Percentiles rank a stretch among this genome's conserved stretches.
Conservation (phyloP, 202 grass and related monocot species). For the Elaeis oleifera region DNA sequence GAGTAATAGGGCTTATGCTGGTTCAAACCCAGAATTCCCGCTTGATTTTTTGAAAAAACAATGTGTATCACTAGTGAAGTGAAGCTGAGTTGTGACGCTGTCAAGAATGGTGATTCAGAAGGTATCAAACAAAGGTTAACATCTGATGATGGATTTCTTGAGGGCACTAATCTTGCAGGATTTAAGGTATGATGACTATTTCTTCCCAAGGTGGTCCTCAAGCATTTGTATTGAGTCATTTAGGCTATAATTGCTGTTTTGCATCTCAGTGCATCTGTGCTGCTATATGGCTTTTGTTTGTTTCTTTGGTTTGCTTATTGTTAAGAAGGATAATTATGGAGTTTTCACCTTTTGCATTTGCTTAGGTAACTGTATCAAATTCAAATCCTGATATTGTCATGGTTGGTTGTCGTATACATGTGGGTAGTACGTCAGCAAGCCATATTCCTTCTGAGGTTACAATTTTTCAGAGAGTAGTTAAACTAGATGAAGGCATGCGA, state of each 20-base stretch:
- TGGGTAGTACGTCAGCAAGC: slow-evolving; percentile 76
- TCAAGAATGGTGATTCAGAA: slow-evolving; percentile 80
- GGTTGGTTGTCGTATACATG: slow-evolving; percentile 89
- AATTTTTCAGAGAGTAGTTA: slow-evolving; percentile 80
- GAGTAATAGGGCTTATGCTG: slow-evolving; percentile 52
- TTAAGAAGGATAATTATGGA: too few relatives aligned
- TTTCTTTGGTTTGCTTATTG: slow-evolving; percentile 3
- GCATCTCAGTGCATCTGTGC: too few relatives aligned
- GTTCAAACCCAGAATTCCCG: slow-evolving; percentile 73
- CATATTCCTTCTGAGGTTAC: slow-evolving; percentile 78
- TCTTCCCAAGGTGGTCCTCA: too few relatives aligned
- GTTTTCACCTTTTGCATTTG: background rate
- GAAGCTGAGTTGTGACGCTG: slow-evolving; percentile 71
- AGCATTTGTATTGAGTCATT: too few relatives aligned
- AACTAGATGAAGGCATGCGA: slow-evolving; percentile 78
- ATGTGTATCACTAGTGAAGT: slow-evolving; percentile 72
- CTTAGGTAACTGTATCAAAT: slow-evolving; percentile 71
- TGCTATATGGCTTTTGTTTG: background rate
- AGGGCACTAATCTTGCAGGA: slow-evolving; percentile 55
- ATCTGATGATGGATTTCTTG: slow-evolving; percentile 84
- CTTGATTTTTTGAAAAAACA: slow-evolving; percentile 97
- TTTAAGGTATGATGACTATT: slow-evolving; percentile 65
- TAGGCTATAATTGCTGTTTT: too few relatives aligned
- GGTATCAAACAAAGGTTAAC: slow-evolving; percentile 78
- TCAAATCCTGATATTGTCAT: slow-evolving; percentile 85